These are phyloP conservation scores for Hypoxylon sp. DNA, from an alignment of 2,329 filamentous ascomycete genomes.

Conservation along the genomic window DNA sequence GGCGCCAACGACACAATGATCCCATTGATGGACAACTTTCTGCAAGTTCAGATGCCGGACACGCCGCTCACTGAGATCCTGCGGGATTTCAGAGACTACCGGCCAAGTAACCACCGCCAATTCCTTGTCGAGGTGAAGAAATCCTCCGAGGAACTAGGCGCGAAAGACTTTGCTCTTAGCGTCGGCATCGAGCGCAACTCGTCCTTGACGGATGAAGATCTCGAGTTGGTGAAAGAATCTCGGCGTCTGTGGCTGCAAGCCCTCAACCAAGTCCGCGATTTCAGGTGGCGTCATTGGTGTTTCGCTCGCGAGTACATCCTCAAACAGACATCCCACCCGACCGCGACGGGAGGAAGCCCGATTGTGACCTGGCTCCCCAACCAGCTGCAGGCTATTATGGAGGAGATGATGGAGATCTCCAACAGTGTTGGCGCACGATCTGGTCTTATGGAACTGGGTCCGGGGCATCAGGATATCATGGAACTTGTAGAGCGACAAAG, in stretches of 20 bases:
- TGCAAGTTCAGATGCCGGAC: constrained; percentile 87
- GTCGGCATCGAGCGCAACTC: constrained; percentile 50
- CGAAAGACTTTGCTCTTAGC: constrained; percentile 72
- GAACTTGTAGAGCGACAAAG: constrained; percentile 74
- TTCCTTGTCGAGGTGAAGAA: constrained; percentile 81
- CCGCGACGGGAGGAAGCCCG: constrained; percentile 83
- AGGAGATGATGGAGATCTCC: constrained; percentile 75
- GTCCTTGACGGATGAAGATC: constrained; percentile 47
- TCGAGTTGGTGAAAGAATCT: constrained; percentile 66
- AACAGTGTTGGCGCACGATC: constrained; percentile 59
- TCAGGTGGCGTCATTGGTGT: constrained; percentile 88
- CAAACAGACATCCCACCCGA: constrained; percentile 81
- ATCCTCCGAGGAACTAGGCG: constrained; percentile 63
- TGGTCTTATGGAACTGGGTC: constrained; percentile 60
- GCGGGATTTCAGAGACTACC: constrained; percentile 88
- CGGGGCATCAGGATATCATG: constrained; percentile 73
- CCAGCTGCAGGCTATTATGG: constrained; percentile 81
- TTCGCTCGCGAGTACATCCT: constrained; percentile 89
- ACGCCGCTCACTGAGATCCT: constrained; percentile 92
- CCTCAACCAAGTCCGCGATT: constrained; percentile 83
- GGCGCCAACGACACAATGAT: constrained; percentile 97
- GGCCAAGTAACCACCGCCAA: constrained; percentile 88
- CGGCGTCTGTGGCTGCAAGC: constrained; percentile 74
- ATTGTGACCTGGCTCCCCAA: constrained; percentile 90
- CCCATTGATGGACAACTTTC: constrained; percentile 88